Conservation (phyloP, 2,329 filamentous ascomycete genomes). For the Bipolaris oryzae region DNA sequence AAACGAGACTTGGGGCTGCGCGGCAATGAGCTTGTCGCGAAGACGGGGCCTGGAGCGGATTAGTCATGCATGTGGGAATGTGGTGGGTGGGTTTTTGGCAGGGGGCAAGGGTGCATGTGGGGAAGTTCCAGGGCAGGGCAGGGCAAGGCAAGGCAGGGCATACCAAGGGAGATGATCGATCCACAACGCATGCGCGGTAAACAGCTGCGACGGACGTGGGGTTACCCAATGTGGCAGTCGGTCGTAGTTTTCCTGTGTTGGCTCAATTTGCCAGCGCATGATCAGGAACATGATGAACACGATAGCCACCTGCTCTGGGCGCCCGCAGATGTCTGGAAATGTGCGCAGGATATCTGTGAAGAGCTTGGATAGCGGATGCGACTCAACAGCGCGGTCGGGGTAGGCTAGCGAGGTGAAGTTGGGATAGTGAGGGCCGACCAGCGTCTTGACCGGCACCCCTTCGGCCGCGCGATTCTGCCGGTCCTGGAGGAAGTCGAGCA, state of each 20-base stretch:
- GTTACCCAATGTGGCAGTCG: conserved; percentile 75
- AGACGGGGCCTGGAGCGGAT: conserved; percentile 62
- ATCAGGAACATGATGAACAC: conserved; percentile 86
- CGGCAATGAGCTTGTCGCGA: conserved; percentile 68
- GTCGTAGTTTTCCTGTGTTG: conserved; percentile 79
- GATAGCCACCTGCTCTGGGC: conserved; percentile 82
- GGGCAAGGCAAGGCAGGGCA: conserved; percentile 9
- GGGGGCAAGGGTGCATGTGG: background rate
- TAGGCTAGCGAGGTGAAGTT: conserved; percentile 80
- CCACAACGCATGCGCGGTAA: conserved; percentile 76
- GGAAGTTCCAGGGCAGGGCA: background rate
- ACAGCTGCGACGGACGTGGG: conserved; percentile 70
- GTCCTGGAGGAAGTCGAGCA: conserved; percentile 78
- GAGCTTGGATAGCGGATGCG: conserved; percentile 81
- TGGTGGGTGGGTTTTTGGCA: too few species aligned
- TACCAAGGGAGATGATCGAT: conserved; percentile 79
- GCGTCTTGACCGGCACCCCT: conserved; percentile 67
- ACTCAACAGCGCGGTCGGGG: conserved; percentile 64
- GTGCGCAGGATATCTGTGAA: conserved; percentile 84
- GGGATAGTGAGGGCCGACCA: conserved; percentile 79
- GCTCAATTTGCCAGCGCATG: conserved; percentile 81
- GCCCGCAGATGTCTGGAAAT: conserved; percentile 78
- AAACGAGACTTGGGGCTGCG: conserved; percentile 66
- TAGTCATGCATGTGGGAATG: conserved; percentile 16
- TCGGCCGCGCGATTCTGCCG: conserved; percentile 69